Evolutionary conservation across 2,329 filamentous ascomycete species (phyloP), one percentile per base, ranked within the genome.

Genomic region (Claviceps quebecensis): DNA sequence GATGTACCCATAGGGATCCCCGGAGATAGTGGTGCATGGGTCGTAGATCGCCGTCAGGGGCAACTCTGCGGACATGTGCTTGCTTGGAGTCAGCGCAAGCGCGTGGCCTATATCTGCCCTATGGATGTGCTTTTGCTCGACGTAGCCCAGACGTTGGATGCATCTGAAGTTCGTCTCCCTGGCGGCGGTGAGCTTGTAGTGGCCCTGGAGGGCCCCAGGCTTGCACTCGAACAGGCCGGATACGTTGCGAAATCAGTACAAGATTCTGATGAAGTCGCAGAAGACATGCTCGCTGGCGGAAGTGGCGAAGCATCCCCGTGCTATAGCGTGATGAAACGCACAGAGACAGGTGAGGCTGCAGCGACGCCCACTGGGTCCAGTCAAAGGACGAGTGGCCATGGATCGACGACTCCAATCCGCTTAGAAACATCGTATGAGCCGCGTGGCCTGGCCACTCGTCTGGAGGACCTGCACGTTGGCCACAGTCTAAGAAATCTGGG

Each of bases 1-100:
- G 41, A 57, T 48, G 11, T 65, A 0, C 69, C 75, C 0, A 71
- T 84, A 26, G 80, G 80, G 2, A 80, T 93, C 13, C 90, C 90
- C 2, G 91, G 91, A 17, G 91, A 97, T 64, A 91, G 85, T 6
- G 91, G 91, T 4, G 91, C 91, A 0, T 97, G 91, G 91, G 80
- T 97, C 4, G 81, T 96, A 16, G 86, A 91, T 58, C 84, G 86
- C 52, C 75, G 77, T 5, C 75, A 82, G n/a, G 88, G 88, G 1
- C 78, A 82, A 39, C 80, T 96, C 3, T 93, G 87, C 58, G 91
- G 91, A 0, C 91, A 96, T 60, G 87, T 97, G 0, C 74, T 97
- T 13, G 91, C 91, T 0, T 95, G 86, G 82, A 91, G 85, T 58
- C 78, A 82, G 56, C 80, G 83, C 55, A 91, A 86, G 61, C 80